A percentile compares a stretch with the other conserved stretches of the same genome.
phyloP scores from a whole-genome alignment of 2,329 filamentous ascomycete genomes.

The Fusarium piperis region DNA sequence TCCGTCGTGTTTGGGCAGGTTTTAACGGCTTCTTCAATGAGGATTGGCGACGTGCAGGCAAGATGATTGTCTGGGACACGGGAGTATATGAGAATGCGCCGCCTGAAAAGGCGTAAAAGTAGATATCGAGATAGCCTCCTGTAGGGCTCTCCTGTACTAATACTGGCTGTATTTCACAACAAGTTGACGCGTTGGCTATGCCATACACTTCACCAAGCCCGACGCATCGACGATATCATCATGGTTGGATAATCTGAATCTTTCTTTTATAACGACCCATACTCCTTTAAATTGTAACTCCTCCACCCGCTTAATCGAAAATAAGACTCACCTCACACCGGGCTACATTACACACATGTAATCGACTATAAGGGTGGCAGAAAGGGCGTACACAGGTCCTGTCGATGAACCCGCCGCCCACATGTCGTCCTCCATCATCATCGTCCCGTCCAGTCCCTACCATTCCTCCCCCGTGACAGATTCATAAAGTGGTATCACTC shows the following conservation, averaged over 20 bases:
- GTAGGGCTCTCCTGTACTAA: background rate
- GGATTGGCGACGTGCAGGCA: conserved; percentile 65
- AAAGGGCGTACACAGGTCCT: conserved; percentile 3
- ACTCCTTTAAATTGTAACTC: conserved; percentile 34
- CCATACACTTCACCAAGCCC: background rate
- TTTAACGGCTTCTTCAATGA: conserved; percentile 72
- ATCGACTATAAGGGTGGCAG: conserved; percentile 32
- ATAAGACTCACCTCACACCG: conserved; percentile 26
- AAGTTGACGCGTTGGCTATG: background rate
- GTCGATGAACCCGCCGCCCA: conserved; percentile 19
- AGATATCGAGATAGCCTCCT: background rate
- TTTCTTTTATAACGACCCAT: conserved; percentile 32
- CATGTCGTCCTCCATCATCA: conserved; percentile 19
- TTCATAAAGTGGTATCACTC: conserved; percentile 18
- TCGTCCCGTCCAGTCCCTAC: conserved; percentile 17
- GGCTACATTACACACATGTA: conserved; percentile 40
- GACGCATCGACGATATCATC: background rate
- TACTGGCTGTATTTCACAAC: conserved; percentile 1
- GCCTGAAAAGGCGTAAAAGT: background rate
- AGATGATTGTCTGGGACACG: conserved; percentile 69
- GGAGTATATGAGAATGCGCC: conserved; percentile 44
- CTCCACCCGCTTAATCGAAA: conserved; percentile 35
- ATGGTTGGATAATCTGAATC: conserved; percentile 12
- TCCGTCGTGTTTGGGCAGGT: conserved; percentile 62
- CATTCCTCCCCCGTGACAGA: conserved; percentile 17